phyloP scores from a whole-genome alignment of 129 eudicot species.

The Centella asiatica region DNA sequence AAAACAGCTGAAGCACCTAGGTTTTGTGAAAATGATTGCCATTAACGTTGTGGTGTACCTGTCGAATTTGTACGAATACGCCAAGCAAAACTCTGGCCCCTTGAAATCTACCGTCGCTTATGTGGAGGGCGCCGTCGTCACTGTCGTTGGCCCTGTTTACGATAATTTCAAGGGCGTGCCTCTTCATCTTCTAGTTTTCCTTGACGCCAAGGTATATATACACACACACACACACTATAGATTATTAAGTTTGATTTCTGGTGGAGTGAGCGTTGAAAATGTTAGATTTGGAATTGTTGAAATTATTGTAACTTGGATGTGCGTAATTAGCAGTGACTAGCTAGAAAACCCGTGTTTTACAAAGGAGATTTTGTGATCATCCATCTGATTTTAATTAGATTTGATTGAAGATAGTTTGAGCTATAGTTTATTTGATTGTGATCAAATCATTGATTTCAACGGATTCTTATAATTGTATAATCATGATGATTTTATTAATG shows the following conservation, averaged over 20 bases:
- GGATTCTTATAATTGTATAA: too few species aligned
- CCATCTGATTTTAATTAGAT: too few species aligned
- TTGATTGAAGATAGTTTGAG: too few species aligned
- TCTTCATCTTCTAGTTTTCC: conserved; percentile 35
- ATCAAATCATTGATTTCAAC: too few species aligned
- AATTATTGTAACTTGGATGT: too few species aligned
- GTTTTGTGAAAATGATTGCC: conserved; percentile 38
- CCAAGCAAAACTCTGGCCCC: conserved; percentile 51
- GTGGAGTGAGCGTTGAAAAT: not conserved
- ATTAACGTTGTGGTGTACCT: conserved; percentile 24
- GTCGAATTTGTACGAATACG: conserved; percentile 38
- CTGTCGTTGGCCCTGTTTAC: conserved; percentile 43
- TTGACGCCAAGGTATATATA: conserved; percentile 48
- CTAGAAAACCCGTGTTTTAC: too few species aligned
- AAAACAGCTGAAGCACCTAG: conserved; percentile 43
- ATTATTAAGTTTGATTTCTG: not conserved
- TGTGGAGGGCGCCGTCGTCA: conserved; percentile 41
- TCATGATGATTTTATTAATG: too few species aligned
- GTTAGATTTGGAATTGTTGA: not conserved
- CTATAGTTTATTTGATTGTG: too few species aligned
- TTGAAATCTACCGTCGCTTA: conserved; percentile 30
- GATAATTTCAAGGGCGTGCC: conserved; percentile 35
- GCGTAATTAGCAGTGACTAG: too few species aligned
- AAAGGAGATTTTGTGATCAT: too few species aligned
- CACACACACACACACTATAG: not conserved